A percentile compares a stretch with the other conserved stretches of the same genome.
phyloP scores from a whole-genome alignment of 768 basidiomycete species.

The Pulveroboletus sp. region DNA sequence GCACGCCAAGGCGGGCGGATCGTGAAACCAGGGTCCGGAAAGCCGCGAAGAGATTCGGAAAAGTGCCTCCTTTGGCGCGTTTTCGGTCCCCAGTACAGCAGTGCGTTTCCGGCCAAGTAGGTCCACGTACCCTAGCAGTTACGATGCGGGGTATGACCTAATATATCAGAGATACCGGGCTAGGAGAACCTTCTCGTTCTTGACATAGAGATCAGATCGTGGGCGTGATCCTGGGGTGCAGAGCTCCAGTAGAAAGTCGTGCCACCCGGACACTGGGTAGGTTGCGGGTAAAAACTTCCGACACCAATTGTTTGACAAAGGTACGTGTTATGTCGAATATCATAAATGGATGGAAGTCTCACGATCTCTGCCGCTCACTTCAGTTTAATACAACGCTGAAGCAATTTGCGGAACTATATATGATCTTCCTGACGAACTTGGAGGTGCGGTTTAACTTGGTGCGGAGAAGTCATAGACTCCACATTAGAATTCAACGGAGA shows the following conservation, averaged over 20 bases:
- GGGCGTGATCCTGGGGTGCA: conserved; percentile 3
- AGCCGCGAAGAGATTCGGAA: conserved; percentile 1
- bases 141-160: background rate
- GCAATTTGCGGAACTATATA: background rate
- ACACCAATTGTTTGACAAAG: conserved; percentile 20
- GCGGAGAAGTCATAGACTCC: background rate
- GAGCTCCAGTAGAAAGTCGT: conserved; percentile 1
- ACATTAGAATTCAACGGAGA: too few relatives aligned
- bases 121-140: conserved; percentile 3
- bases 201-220: background rate
- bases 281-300: conserved; percentile 4
- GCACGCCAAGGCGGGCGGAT: background rate
- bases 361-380: conserved; percentile 12
- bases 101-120: background rate
- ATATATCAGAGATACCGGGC: background rate
- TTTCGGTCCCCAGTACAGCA: background rate
- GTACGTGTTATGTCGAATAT: conserved; percentile 9
- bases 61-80: conserved; percentile 2
- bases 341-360: conserved; percentile 15
- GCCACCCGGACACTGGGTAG: conserved; percentile 6
- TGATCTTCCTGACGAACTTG: background rate
- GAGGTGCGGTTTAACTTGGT: background rate
- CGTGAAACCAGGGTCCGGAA: conserved; percentile 5
- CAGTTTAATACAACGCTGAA: background rate
- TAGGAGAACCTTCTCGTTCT: background rate